These are phyloP conservation scores for Elsinoe batatas DNA, from an alignment of 2,329 filamentous ascomycete genomes.

Conservation along the genomic window DNA sequence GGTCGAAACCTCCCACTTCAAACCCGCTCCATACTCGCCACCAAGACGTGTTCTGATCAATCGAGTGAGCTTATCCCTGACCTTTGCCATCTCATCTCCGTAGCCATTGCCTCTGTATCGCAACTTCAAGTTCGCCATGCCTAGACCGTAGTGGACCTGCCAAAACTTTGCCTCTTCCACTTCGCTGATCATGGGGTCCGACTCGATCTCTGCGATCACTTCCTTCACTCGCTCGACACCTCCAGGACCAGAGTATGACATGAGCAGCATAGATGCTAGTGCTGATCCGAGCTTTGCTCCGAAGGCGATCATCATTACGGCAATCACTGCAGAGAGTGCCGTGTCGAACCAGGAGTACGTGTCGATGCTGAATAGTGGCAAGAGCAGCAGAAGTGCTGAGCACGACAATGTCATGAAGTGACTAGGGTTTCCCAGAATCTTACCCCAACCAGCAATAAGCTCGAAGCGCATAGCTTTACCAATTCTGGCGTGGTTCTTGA, in stretches of 20 bases:
- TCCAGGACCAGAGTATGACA: slow-evolving; percentile 60
- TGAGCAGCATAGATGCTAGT: slow-evolving; percentile 87
- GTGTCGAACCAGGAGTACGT: slow-evolving; percentile 78
- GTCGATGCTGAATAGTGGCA: slow-evolving; percentile 72
- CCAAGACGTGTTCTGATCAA: slow-evolving; percentile 78
- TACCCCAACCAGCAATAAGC: slow-evolving; percentile 71
- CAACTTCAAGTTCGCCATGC: slow-evolving; percentile 88
- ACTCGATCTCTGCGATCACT: slow-evolving; percentile 76
- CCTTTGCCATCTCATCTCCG: slow-evolving; percentile 53
- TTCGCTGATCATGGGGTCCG: slow-evolving; percentile 62
- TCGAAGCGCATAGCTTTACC: slow-evolving; percentile 82
- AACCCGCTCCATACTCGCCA: slow-evolving; percentile 72
- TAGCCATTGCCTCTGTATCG: slow-evolving; percentile 56
- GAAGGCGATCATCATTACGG: slow-evolving; percentile 77
- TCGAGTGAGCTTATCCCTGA: slow-evolving; percentile 66
- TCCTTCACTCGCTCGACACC: slow-evolving; percentile 49
- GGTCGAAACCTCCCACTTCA: slow-evolving; percentile 88
- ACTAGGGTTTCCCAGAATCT: slow-evolving; percentile 84
- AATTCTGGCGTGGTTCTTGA: slow-evolving; percentile 87
- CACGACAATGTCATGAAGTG: slow-evolving; percentile 90
- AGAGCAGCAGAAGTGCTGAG: slow-evolving; percentile 65
- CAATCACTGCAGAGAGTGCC: slow-evolving; percentile 69
- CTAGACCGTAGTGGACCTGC: slow-evolving; percentile 96
- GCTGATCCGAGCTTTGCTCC: slow-evolving; percentile 75
- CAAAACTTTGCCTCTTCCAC: slow-evolving; percentile 93